Evolutionary conservation across 2,329 filamentous ascomycete genomes (phyloP).

Genomic region (Capronia coronata): DNA sequence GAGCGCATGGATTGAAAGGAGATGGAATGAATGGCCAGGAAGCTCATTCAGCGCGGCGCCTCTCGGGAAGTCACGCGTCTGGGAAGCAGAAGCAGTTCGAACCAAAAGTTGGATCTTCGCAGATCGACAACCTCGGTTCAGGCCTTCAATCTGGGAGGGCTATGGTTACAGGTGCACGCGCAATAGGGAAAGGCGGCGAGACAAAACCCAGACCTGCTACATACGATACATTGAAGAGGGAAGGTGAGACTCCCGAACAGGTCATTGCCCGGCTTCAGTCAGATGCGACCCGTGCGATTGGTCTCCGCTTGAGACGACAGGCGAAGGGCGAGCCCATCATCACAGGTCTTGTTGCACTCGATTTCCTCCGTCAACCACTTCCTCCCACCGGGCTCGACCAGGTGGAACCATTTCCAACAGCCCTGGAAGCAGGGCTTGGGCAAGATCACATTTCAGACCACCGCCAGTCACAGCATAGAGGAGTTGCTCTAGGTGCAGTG

Average conservation of each 20-base stretch:
- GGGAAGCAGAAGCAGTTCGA: neutral
- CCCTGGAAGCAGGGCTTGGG: neutral
- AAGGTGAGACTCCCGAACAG: slow-evolving; percentile 12
- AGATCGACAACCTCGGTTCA: neutral
- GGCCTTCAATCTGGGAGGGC: neutral
- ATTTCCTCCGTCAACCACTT: slow-evolving; percentile 8
- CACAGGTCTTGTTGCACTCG: slow-evolving; percentile 6
- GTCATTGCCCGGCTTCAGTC: slow-evolving; percentile 14
- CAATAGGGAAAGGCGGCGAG: neutral
- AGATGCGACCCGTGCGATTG: slow-evolving; percentile 1
- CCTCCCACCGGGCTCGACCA: neutral
- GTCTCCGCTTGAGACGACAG: slow-evolving; percentile 6
- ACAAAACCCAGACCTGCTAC: slow-evolving; percentile 5
- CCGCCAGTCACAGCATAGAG: neutral
- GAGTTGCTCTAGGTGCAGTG: neutral
- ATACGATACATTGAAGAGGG: slow-evolving; percentile 15
- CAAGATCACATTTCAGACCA: neutral
- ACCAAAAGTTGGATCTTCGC: neutral
- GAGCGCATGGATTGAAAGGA: neutral
- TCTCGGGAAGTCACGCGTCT: neutral
- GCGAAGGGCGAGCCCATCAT: slow-evolving; percentile 7
- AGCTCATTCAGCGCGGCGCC: neutral
- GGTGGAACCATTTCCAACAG: neutral
- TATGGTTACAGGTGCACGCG: neutral
- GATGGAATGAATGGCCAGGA: neutral